Percentiles rank a stretch among this genome's conserved stretches.
These are phyloP conservation scores for Thinopyrum obtusiflorum DNA, from an alignment of 202 grass and related monocot genomes.

Conservation along the genomic window DNA sequence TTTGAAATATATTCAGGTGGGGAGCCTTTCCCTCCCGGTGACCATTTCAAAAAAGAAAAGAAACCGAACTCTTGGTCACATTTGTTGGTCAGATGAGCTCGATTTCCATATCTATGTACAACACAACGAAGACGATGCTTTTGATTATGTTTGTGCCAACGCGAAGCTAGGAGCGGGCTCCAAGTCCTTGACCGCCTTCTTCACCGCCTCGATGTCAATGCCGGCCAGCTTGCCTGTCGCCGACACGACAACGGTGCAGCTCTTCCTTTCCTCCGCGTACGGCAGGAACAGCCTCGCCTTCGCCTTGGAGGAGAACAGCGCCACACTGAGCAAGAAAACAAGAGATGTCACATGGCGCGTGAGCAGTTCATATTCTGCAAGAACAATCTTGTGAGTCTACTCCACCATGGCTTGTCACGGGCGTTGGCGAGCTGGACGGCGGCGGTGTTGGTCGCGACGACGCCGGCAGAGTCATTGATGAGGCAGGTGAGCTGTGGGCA, in stretches of 20 bases:
- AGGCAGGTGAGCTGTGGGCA: constrained; percentile 64
- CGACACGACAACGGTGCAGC: constrained; percentile 52
- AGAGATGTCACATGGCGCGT: not conserved
- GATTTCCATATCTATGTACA: constrained; percentile 34
- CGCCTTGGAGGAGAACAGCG: constrained; percentile 66
- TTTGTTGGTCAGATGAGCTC: constrained; percentile 1
- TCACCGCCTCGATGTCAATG: constrained; percentile 64
- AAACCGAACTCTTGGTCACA: not conserved
- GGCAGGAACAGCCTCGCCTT: constrained; percentile 79
- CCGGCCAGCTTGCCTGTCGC: constrained; percentile 62
- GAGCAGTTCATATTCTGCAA: not conserved
- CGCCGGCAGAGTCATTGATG: constrained; percentile 68
- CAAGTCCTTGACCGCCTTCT: constrained; percentile 45
- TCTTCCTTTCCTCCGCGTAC: constrained; percentile 44
- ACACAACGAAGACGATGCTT: not conserved
- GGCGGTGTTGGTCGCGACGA: constrained; percentile 82
- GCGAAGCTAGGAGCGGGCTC: constrained; percentile 53
- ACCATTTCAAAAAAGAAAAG: too few relatives aligned
- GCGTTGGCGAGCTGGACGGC: constrained; percentile 82
- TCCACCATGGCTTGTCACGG: constrained; percentile 70
- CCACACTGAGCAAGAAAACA: constrained; percentile 45
- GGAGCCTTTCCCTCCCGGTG: too few relatives aligned
- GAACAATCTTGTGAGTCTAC: not conserved
- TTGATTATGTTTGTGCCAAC: constrained; percentile 32
- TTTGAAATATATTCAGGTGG: too few relatives aligned